Evolutionary conservation across 805 yeast species (phyloP), one percentile per base, ranked within the genome.

Genomic region (Blastobotrys mokoenaii): DNA sequence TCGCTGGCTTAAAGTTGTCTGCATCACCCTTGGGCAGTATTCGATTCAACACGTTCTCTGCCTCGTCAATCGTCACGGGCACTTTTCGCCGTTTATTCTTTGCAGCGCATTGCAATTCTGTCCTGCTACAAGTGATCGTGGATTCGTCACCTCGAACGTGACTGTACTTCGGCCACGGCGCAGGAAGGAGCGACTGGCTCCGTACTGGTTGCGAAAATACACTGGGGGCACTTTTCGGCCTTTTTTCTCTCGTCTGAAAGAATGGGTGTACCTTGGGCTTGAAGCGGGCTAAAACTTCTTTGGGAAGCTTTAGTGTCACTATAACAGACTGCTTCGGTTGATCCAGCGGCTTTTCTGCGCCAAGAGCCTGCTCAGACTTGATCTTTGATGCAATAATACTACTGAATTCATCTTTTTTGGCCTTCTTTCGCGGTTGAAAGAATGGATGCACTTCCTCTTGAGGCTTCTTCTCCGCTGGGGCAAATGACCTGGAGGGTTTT

Each of bases 111-210:
- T 22, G 27, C 8, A 22, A 22, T 22, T 22, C 7, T 8, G 27
- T 22, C 27, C 14, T 27, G 25, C 25, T n/a, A 40, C 7, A 22
- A 8, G 27, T 8, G 11, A 40, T 17, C 22, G 2, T 8, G 20
- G 20, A 22, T 8, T 30, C 38, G 10, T 16, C 27, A 15, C 47
- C 47, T 11, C 45, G 38, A 3, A 22, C 32, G 14, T 46, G 49
- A 10, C 40, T 31, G 10, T 17, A 34, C 20, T 27, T 27, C 14
- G 49, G 49, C 44, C 44, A 46, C 11, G 46, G 43, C 2, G 45
- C 40, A 30, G 38, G 36, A 29, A 42, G 20, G 7, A 22, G 8
- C 8, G 27, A 8, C 27, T 22, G 27, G 27, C 8, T 22, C 7
- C 8, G 8, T 8, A 8, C 27, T 8, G 4, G 7, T 4, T 22